Evolutionary conservation across 2,329 filamentous ascomycete species (phyloP).

Genomic region (Botrytis cinerea): DNA sequence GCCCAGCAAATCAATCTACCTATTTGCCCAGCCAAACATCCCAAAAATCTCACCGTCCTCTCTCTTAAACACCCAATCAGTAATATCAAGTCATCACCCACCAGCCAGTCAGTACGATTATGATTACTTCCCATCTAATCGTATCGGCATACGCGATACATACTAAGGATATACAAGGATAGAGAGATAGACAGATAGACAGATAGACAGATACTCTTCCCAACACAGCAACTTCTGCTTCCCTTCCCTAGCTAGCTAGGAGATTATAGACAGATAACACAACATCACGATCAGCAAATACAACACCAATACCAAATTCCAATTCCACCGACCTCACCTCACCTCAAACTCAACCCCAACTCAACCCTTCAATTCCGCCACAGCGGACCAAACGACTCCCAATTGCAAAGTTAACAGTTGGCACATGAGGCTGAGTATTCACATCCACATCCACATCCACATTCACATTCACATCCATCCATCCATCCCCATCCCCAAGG

Average conservation of each 20-base stretch:
- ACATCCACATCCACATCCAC: no score
- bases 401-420: background rate
- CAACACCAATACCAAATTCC: no score
- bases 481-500: background rate
- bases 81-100: background rate
- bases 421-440: conserved; percentile 9
- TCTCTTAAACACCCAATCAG: background rate
- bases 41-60: background rate
- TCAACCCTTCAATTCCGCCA: background rate
- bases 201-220: background rate
- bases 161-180: background rate
- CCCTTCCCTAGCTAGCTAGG: background rate
- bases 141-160: conserved; percentile 1
- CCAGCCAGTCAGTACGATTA: background rate
- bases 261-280: background rate
- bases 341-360: background rate
- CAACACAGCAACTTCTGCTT: background rate
- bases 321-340: no score
- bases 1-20: background rate
- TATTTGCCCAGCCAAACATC: background rate
- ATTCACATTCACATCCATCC: no score
- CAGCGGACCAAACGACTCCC: background rate
- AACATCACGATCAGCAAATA: background rate
- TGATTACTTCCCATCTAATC: background rate
- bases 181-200: background rate